A percentile compares a stretch with the other conserved stretches of the same genome.
Evolutionary conservation across 2,329 filamentous ascomycete genomes (phyloP).

Genomic region (Helotiales sp.): DNA sequence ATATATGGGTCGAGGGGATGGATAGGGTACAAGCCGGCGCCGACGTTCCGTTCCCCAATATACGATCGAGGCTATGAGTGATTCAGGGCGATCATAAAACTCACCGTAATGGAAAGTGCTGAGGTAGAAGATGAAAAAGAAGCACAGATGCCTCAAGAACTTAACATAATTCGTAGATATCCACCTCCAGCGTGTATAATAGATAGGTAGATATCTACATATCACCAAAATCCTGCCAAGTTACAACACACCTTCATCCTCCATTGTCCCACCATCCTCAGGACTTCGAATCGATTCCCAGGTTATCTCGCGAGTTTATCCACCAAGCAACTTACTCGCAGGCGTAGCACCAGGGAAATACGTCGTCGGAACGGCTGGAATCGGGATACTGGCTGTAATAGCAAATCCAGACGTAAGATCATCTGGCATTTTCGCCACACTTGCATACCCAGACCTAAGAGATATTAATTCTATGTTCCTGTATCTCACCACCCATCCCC

Average conservation of each 20-base stretch:
- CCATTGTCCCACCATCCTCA: not conserved
- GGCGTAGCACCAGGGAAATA: slow-evolving; percentile 28
- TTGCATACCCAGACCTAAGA: slow-evolving; percentile 14
- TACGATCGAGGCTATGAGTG: too few relatives aligned
- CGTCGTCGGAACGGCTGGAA: slow-evolving; percentile 27
- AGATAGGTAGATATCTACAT: not conserved
- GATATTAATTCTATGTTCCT: not conserved
- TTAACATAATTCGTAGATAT: too few relatives aligned
- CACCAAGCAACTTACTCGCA: slow-evolving; percentile 6
- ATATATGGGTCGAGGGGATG: slow-evolving; percentile 14
- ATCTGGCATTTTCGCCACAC: slow-evolving; percentile 14
- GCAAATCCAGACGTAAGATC: slow-evolving; percentile 21
- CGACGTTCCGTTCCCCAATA: not conserved
- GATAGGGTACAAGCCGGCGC: slow-evolving; percentile 3
- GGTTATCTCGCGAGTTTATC: not conserved
- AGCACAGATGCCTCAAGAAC: too few relatives aligned
- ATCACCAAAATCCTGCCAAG: not conserved
- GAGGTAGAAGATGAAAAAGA: too few relatives aligned
- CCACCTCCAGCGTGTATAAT: too few relatives aligned
- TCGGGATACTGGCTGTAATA: slow-evolving; percentile 23
- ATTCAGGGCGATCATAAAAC: too few relatives aligned
- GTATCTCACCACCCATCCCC: too few relatives aligned
- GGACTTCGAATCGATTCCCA: not conserved
- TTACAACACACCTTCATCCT: not conserved
- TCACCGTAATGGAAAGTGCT: too few relatives aligned